Evolutionary conservation across 257 asterid genomes (phyloP), one percentile per base, ranked within the genome.

Genomic region (Solanum ossicruentum): DNA sequence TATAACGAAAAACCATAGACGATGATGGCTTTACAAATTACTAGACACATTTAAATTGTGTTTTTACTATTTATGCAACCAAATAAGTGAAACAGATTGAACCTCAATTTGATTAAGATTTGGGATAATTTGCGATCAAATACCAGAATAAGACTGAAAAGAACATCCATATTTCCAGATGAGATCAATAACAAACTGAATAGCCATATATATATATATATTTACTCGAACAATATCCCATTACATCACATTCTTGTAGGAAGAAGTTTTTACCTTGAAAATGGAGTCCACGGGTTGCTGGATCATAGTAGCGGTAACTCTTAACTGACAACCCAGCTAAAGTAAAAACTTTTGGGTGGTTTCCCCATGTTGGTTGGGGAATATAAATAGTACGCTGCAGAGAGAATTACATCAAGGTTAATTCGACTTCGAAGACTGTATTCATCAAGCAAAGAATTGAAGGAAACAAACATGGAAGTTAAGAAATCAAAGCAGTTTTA

Each of bases 281-380:
- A 88, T 95, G 63, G 81, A 95, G 98, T 86, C 99, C 99, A 85
- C 98, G 96, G 75, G 99, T 95, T 80, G 92, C 86, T 84, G 98
- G 98, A 90, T 92, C 95, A 88, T 96, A 96, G 93, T 96, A 96
- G 70, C 98, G 94, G 88, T 93, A 96, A 87, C 88, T 91, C 87
- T 92, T 95, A 18, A 94, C 98, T n/a, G 98, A 85, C 87, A 96
- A 89, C 58, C 99, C 98, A 61, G 98, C 97, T 86, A 95, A 87
- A 86, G 92, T 91, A 83, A 96, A 96, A 60, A 96, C 89, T 89
- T 96, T 96, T 41, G 94, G 89, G 88, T 96, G 99, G 92, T 95
- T 95, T 88, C 99, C 99, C 99, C 99, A 96, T 72, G 99, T 96
- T 84, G 99, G 99, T 86, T 81, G 91, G 28, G 99, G 98, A 86